These are phyloP conservation scores for Exophiala dermatitidis DNA, from an alignment of 2,329 filamentous ascomycete genomes.

Conservation along the genomic window DNA sequence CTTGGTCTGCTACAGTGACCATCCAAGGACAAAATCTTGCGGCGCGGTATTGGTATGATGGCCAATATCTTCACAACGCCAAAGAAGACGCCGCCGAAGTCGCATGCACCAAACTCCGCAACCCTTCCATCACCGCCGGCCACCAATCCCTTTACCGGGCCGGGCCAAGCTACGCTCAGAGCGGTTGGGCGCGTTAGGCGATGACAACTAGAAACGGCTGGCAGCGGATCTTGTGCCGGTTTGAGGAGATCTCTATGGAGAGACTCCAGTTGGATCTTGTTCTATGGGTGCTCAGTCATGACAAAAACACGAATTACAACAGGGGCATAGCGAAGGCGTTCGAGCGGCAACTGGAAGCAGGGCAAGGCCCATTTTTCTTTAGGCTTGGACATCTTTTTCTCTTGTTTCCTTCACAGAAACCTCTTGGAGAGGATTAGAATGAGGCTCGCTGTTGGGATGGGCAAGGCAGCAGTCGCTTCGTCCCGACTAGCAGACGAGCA, in stretches of 20 bases:
- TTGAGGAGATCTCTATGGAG: no score
- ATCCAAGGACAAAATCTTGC: conserved; percentile 57
- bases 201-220: no score
- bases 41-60: conserved; percentile 90
- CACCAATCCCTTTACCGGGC: conserved; percentile 12
- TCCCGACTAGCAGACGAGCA: conserved; percentile 5
- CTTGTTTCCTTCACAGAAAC: conserved; percentile 4
- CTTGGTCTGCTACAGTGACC: conserved; percentile 78
- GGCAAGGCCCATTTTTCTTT: conserved; percentile 16
- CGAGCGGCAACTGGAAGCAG: conserved; percentile 3
- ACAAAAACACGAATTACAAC: conserved; percentile 4
- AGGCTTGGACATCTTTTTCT: conserved; percentile 22
- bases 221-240: no score
- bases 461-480: conserved; percentile 4
- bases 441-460: conserved; percentile 6
- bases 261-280: not conserved
- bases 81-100: conserved; percentile 86
- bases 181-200: conserved; percentile 14
- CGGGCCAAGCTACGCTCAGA: conserved; percentile 7
- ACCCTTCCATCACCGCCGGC: conserved; percentile 27
- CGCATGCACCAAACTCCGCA: conserved; percentile 42
- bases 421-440: conserved; percentile 6
- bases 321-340: conserved; percentile 25
- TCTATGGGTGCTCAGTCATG: conserved; percentile 4
- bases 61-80: conserved; percentile 77